These are phyloP conservation scores for Aspergillus pseudoviridinutans DNA, from an alignment of 2,329 filamentous ascomycete genomes.

Conservation along the genomic window DNA sequence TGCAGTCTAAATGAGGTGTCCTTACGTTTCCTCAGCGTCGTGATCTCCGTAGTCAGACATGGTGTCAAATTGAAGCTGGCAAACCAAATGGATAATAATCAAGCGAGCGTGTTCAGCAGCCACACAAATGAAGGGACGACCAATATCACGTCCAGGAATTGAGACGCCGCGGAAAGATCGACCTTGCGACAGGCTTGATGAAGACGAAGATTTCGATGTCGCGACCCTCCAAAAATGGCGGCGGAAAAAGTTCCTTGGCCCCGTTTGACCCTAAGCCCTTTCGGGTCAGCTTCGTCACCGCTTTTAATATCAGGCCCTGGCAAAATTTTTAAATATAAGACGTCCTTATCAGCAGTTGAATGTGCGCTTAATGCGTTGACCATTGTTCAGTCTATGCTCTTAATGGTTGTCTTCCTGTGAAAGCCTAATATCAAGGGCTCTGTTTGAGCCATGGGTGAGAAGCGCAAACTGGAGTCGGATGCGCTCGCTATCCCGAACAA, in stretches of 20 bases:
- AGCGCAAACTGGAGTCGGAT: conserved; percentile 31
- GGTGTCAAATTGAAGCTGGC: conserved; percentile 16
- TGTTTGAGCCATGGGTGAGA: conserved; percentile 28
- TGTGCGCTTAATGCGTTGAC: neutral
- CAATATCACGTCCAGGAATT: conserved; percentile 8
- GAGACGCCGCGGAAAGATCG: conserved; percentile 10
- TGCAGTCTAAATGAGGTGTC: conserved; percentile 11
- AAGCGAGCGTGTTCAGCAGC: conserved; percentile 7
- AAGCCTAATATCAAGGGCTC: neutral
- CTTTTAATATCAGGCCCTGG: conserved; percentile 18
- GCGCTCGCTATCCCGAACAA: conserved; percentile 27
- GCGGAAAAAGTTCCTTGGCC: conserved; percentile 34
- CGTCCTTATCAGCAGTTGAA: conserved; percentile 3
- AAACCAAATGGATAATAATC: conserved; percentile 12
- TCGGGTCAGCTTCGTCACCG: conserved; percentile 25
- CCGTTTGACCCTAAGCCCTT: conserved; percentile 23
- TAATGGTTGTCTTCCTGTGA: conserved; percentile 4
- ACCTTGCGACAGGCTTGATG: conserved; percentile 11
- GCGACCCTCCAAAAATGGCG: conserved; percentile 25
- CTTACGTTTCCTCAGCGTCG: conserved; percentile 58
- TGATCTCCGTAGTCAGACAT: conserved; percentile 76
- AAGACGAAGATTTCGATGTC: conserved; percentile 18
- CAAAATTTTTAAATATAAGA: conserved; percentile 28
- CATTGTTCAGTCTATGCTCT: neutral
- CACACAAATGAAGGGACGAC: conserved; percentile 9